phyloP scores from a whole-genome alignment of 176 grass and related monocot species.

The Aegilops sharonensis region DNA sequence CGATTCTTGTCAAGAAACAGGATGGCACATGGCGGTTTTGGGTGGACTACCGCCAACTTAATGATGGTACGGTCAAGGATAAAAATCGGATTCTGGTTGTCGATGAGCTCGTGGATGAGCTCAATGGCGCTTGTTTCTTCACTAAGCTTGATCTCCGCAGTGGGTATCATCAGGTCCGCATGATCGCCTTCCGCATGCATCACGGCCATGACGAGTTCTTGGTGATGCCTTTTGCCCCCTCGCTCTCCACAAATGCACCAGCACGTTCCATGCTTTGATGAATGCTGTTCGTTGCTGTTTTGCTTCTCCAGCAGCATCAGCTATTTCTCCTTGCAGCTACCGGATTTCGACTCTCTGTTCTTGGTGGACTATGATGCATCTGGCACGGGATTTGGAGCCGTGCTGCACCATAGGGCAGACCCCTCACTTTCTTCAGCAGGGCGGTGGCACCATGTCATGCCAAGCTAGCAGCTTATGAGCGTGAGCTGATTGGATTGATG shows the following conservation, averaged over 20 bases:
- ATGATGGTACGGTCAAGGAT: too few relatives aligned
- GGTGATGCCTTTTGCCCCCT: background rate
- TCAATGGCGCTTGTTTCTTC: too few relatives aligned
- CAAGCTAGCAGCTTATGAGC: background rate
- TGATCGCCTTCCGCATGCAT: background rate
- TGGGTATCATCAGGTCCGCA: background rate
- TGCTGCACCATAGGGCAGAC: background rate
- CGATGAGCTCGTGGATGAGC: too few relatives aligned
- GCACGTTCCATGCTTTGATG: background rate
- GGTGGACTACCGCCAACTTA: too few relatives aligned
- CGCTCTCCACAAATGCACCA: background rate
- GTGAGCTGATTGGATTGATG: background rate
- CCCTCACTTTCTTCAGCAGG: background rate
- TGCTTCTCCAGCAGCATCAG: background rate
- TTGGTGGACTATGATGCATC: too few relatives aligned
- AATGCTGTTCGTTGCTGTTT: background rate
- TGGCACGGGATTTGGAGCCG: background rate
- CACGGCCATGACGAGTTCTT: background rate
- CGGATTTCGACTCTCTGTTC: background rate
- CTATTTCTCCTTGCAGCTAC: background rate
- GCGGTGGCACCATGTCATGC: background rate
- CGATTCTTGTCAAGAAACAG: too few relatives aligned
- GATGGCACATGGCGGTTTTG: too few relatives aligned
- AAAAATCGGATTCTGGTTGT: too few relatives aligned
- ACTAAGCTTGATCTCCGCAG: too few relatives aligned